Conservation (phyloP, 495 filamentous ascomycete genomes). For the Aspergillus cavernicola region DNA sequence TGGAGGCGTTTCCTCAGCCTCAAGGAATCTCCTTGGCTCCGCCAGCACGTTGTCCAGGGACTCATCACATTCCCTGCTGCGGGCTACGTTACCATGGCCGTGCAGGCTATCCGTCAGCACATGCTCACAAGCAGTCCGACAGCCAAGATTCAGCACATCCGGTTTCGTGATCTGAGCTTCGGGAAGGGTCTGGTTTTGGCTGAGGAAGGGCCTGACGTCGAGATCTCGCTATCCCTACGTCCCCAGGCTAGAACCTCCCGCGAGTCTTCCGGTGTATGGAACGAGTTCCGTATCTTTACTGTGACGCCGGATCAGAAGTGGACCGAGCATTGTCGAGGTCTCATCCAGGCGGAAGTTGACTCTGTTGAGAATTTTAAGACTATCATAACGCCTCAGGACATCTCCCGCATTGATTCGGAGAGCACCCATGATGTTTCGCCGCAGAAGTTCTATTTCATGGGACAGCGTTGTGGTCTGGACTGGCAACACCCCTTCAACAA, state of each 20-base stretch:
- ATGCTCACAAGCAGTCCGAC: not conserved
- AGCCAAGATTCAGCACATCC: constrained; percentile 1
- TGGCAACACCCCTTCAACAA: constrained; percentile 13
- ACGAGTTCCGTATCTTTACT: constrained; percentile 12
- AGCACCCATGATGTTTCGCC: not conserved
- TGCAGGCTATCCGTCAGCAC: constrained; percentile 43
- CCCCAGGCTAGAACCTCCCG: constrained; percentile 5
- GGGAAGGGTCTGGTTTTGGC: constrained; percentile 9
- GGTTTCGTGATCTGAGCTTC: constrained; percentile 11
- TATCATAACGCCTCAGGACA: not conserved
- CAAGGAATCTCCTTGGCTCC: constrained; percentile 33
- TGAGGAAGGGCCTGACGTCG: constrained; percentile 1
- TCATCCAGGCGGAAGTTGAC: constrained; percentile 8
- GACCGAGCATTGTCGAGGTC: constrained; percentile 12
- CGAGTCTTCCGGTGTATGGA: constrained; percentile 7
- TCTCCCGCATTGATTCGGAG: constrained; percentile 1
- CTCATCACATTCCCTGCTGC: constrained; percentile 54
- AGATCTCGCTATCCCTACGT: constrained; percentile 5
- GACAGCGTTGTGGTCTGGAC: constrained; percentile 3
- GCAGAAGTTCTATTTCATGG: constrained; percentile 11
- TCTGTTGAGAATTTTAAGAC: constrained; percentile 1
- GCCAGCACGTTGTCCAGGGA: constrained; percentile 32
- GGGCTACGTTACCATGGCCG: constrained; percentile 52
- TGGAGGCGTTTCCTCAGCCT: constrained; percentile 30
- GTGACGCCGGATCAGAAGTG: constrained; percentile 10